Evolutionary conservation across 495 filamentous ascomycete genomes (phyloP), one percentile per base, ranked within the genome.

Genomic region (Aspergillus heteromorphus): DNA sequence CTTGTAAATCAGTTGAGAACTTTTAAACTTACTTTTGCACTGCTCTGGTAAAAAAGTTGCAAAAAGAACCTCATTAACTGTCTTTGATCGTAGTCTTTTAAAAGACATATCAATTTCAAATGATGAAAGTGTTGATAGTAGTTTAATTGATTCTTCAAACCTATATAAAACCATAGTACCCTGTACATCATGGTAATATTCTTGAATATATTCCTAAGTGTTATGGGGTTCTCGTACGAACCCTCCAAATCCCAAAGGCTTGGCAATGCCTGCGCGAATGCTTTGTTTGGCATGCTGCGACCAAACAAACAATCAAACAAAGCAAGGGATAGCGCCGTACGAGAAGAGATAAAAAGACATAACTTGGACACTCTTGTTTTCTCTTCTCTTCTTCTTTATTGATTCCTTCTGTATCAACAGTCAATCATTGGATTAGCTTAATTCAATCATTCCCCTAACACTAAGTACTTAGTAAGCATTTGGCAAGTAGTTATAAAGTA

Each of bases 171-270:
- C 41, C 54, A 57, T 57, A 19, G 9, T 51, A 16, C 48, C 27
- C 1, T 51, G 10, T 16, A 30, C 1, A 51, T 57, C 54, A 40
- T 47, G 41, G 29, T 57, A 48, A 1, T 41, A 27, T 29, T 57
- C 48, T 51, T 57, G 54, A 14, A 57, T 51, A 51, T 57, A 57
- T 2, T 51, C 54, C 54, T 57, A 51, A 45, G n/a, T n/a, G n/a
- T n/a, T n/a, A n/a, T n/a, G n/a, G n/a, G n/a, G n/a, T n/a, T n/a
- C n/a, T n/a, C n/a, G n/a, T n/a, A n/a, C n/a, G n/a, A n/a, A n/a
- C n/a, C n/a, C n/a, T n/a, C n/a, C n/a, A n/a, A n/a, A n/a, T n/a
- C n/a, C n/a, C n/a, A n/a, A n/a, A n/a, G n/a, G n/a, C n/a, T n/a
- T n/a, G n/a, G n/a, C n/a, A n/a, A n/a, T n/a, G n/a, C n/a, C n/a